Evolutionary conservation across 345 rosid genomes (phyloP).

Genomic region (Linum usitatissimum): DNA sequence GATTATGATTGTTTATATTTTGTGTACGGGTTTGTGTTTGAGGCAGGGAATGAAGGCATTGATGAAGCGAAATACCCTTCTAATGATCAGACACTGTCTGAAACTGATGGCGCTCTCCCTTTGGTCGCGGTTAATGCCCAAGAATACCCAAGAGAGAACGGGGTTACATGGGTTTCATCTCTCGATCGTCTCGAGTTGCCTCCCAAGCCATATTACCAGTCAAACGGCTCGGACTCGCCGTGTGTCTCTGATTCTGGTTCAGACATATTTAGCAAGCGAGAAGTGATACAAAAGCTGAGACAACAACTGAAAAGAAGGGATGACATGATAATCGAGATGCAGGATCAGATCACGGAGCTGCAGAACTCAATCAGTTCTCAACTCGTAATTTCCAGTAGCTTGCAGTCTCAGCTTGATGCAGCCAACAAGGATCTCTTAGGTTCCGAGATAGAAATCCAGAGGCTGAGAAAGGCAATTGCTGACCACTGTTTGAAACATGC

Average conservation of each 20-base stretch:
- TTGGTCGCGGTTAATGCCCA: conserved; percentile 58
- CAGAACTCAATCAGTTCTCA: conserved; percentile 61
- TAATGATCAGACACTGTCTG: conserved; percentile 37
- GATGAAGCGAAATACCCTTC: conserved; percentile 28
- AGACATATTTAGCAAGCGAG: conserved; percentile 82
- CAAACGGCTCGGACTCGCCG: conserved; percentile 86
- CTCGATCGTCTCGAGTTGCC: conserved; percentile 75
- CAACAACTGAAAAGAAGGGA: conserved; percentile 93
- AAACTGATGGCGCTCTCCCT: conserved; percentile 49
- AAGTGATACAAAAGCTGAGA: conserved; percentile 85
- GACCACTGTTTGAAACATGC: conserved; percentile 58
- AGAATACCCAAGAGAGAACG: conserved; percentile 56
- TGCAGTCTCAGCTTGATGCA: conserved; percentile 69
- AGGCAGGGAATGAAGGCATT: conserved; percentile 48
- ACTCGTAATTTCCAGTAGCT: conserved; percentile 48
- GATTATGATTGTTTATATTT: neutral
- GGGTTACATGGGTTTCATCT: conserved; percentile 60
- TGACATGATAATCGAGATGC: conserved; percentile 93
- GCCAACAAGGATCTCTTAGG: conserved; percentile 62
- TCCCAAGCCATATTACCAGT: conserved; percentile 62
- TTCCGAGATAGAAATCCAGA: conserved; percentile 77
- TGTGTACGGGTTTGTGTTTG: conserved; percentile 5
- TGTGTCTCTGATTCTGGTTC: conserved; percentile 98
- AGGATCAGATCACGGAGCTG: conserved; percentile 68
- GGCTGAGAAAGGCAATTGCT: conserved; percentile 76